A percentile compares a stretch with the other conserved stretches of the same genome.
These are phyloP conservation scores for Ceratocystis huliohia DNA, from an alignment of 2,329 filamentous ascomycete species.

Conservation along the genomic window DNA sequence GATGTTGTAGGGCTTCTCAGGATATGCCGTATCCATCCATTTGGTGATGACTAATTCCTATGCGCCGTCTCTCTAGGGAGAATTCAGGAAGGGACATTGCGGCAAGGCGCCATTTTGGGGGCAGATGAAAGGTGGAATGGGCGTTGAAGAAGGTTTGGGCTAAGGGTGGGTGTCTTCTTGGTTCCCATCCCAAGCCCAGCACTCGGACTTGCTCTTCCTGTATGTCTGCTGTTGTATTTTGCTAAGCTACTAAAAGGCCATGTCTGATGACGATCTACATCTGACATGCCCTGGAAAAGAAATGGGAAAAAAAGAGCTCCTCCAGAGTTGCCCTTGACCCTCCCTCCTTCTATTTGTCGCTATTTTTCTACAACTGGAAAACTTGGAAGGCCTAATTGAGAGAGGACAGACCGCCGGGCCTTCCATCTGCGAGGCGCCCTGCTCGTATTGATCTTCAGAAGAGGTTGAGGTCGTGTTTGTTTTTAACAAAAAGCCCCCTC, in stretches of 20 bases:
- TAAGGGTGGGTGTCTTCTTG: neutral
- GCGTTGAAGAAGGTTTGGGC: neutral
- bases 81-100: neutral
- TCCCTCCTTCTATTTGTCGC: neutral
- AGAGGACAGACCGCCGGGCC: neutral
- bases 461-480: neutral
- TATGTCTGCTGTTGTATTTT: neutral
- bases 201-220: neutral
- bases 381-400: neutral
- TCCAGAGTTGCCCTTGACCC: too few species aligned
- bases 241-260: neutral
- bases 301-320: neutral
- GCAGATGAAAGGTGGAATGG: neutral
- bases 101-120: neutral
- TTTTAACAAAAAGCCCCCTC: conserved; percentile 4
- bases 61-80: neutral
- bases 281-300: neutral
- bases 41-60: too few species aligned
- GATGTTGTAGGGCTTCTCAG: neutral
- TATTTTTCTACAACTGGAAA: neutral
- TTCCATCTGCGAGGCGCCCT: neutral
- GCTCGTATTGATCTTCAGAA: neutral
- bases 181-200: neutral
- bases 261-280: conserved; percentile 1
- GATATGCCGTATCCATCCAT: too few species aligned